Conservation (phyloP, 2,329 filamentous ascomycete species). For the Fusarium mundagurra region DNA sequence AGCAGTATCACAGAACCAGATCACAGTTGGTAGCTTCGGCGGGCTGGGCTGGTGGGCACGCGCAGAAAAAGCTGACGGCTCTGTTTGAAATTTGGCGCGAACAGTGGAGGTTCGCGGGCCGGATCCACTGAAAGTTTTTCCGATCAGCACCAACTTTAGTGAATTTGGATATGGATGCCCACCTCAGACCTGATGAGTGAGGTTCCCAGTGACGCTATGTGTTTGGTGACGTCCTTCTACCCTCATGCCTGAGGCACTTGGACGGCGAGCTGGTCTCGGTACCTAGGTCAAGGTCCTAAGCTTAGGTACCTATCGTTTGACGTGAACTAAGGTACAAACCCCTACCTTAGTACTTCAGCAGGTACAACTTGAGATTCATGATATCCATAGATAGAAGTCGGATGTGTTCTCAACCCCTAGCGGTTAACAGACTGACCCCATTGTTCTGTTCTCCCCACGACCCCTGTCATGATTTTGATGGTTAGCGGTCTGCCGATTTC, state of each 20-base stretch:
- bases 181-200: background rate
- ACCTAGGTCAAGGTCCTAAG: too few relatives aligned
- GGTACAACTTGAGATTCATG: background rate
- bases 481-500: conserved; percentile 40
- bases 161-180: conserved; percentile 3
- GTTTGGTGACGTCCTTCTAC: conserved; percentile 3
- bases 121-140: conserved; percentile 46
- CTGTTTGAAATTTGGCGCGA: conserved; percentile 46
- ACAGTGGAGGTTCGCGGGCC: conserved; percentile 25
- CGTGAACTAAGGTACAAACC: background rate
- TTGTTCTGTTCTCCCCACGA: conserved; percentile 13
- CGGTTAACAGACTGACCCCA: background rate
- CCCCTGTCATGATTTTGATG: conserved; percentile 24
- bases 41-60: conserved; percentile 44
- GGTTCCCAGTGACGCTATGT: conserved; percentile 5
- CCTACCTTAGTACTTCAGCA: background rate
- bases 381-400: background rate
- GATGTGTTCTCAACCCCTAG: background rate
- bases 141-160: conserved; percentile 27
- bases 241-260: conserved; percentile 23
- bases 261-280: background rate
- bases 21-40: conserved; percentile 42
- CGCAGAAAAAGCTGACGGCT: conserved; percentile 49
- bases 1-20: conserved; percentile 31
- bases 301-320: too few relatives aligned